Percentiles rank a stretch among this genome's conserved stretches.
Conservation (phyloP, 163 green algal species). For the Coccomyxa subellipsoidea region DNA sequence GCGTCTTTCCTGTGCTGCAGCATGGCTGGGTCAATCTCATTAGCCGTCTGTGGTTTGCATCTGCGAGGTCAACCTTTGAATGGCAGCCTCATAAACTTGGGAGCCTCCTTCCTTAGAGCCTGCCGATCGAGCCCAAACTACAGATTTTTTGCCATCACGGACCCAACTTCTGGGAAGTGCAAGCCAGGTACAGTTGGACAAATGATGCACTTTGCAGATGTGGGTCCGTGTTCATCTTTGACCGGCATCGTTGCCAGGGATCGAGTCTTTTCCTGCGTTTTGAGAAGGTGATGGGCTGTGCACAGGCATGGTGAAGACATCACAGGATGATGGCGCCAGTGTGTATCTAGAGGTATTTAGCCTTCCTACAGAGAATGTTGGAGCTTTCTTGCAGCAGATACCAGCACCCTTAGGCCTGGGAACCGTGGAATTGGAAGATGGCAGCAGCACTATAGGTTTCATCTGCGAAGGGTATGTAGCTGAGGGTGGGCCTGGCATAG, state of each 20-base stretch:
- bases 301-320: constrained; percentile 36
- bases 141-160: background rate
- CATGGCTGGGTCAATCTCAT: background rate
- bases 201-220: background rate
- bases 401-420: constrained; percentile 62
- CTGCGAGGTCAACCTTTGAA: constrained; percentile 62
- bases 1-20: too few relatives aligned
- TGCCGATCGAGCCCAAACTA: background rate
- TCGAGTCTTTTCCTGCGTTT: too few relatives aligned
- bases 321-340: constrained; percentile 16
- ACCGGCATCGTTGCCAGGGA: too few relatives aligned
- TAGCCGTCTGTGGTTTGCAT: constrained; percentile 52
- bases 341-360: constrained; percentile 49
- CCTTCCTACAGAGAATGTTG: constrained; percentile 45
- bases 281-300: background rate
- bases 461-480: constrained; percentile 66
- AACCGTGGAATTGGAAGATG: constrained; percentile 66
- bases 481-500: background rate
- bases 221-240: too few relatives aligned
- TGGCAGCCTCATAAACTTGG: constrained; percentile 49
- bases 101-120: constrained; percentile 1
- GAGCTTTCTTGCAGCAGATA: constrained; percentile 40
- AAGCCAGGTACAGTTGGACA: background rate
- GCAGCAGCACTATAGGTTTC: constrained; percentile 65
- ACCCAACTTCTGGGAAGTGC: background rate